Evolutionary conservation across 2,329 filamentous ascomycete species (phyloP).

Genomic region (Neocucurbitaria cava): DNA sequence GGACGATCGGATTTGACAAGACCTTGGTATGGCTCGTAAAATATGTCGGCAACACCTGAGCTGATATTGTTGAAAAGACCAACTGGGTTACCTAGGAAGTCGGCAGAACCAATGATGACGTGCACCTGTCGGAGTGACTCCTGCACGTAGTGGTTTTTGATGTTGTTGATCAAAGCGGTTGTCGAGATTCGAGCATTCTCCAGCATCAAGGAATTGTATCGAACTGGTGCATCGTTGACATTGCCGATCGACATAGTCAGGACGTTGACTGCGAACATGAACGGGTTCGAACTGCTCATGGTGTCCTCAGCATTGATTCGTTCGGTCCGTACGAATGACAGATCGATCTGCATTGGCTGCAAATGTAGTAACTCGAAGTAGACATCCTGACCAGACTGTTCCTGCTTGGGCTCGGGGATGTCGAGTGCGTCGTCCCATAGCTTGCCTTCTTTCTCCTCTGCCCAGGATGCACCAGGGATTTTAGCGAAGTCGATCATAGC

Average conservation of each 20-base stretch:
- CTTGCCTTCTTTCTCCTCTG: conserved; percentile 79
- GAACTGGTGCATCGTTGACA: conserved; percentile 95
- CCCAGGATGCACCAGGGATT: conserved; percentile 88
- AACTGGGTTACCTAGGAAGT: conserved; percentile 97
- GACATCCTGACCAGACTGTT: conserved; percentile 87
- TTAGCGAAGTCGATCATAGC: conserved; percentile 94
- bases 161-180: conserved; percentile 80
- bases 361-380: conserved; percentile 98
- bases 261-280: conserved; percentile 99
- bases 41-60: conserved; percentile 96
- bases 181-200: conserved; percentile 95
- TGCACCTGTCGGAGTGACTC: conserved; percentile 96
- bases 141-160: conserved; percentile 95
- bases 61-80: conserved; percentile 98
- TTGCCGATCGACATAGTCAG: conserved; percentile 99
- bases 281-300: conserved; percentile 82
- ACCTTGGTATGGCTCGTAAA: conserved; percentile 98
- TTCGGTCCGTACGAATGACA: conserved; percentile 97
- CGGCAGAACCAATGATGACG: conserved; percentile 94
- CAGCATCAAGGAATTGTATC: conserved; percentile 90
- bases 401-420: conserved; percentile 87
- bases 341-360: conserved; percentile 96
- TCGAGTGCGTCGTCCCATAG: conserved; percentile 90
- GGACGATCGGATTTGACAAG: conserved; percentile 95
- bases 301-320: conserved; percentile 96